Evolutionary conservation across 352 stramenopile genomes (phyloP).

Genomic region (Blastocystis sp.): DNA sequence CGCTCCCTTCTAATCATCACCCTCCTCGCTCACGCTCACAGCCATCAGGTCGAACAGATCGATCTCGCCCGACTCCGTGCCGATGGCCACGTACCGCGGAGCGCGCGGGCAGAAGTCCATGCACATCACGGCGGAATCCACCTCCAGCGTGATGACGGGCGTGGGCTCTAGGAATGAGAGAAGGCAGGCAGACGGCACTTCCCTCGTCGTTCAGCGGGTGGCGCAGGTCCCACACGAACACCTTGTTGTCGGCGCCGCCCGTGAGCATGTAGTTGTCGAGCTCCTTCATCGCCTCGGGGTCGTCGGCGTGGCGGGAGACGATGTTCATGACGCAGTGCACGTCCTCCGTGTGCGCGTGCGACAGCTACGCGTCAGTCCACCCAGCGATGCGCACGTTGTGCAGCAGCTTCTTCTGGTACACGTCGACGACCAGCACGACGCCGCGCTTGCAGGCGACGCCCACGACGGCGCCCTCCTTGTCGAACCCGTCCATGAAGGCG

Average conservation of each 20-base stretch:
- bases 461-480: slow-evolving; percentile 1
- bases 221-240: slow-evolving; percentile 40
- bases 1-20: slow-evolving; percentile 1
- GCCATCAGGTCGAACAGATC: slow-evolving; percentile 37
- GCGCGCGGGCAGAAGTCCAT: slow-evolving; percentile 49
- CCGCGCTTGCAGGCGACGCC: slow-evolving; percentile 25
- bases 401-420: background rate
- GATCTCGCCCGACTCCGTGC: slow-evolving; percentile 43
- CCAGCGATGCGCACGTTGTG: background rate
- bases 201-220: background rate
- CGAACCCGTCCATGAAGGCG: slow-evolving; percentile 54
- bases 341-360: slow-evolving; percentile 7
- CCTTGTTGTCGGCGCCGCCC: slow-evolving; percentile 46
- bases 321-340: slow-evolving; percentile 55
- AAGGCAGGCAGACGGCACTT: background rate
- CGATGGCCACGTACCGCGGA: slow-evolving; percentile 30
- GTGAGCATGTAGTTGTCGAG: slow-evolving; percentile 30
- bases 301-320: background rate
- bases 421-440: background rate
- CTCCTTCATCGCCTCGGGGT: background rate
- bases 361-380: background rate
- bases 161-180: background rate
- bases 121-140: slow-evolving; percentile 27
- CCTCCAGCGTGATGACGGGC: slow-evolving; percentile 25
- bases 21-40: background rate